These are phyloP conservation scores for Sequoiadendron giganteum DNA, from an alignment of 75 land plant species.

Conservation along the genomic window DNA sequence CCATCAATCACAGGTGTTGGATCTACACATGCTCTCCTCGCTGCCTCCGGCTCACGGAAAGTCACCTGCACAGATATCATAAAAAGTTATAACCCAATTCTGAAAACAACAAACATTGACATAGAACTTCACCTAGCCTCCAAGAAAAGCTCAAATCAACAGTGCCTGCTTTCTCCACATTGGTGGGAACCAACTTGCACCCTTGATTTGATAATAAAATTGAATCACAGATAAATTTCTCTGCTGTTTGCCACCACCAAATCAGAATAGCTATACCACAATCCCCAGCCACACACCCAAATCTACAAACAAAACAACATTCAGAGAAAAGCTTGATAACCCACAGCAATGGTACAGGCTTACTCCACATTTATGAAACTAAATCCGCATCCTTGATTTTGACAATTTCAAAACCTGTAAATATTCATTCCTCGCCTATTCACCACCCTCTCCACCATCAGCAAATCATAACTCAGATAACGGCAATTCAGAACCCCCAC, in stretches of 20 bases:
- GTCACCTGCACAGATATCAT: slow-evolving; percentile 59
- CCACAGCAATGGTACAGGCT: neutral
- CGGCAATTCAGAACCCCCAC: too few species aligned
- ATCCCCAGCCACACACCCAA: neutral
- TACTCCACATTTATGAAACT: neutral
- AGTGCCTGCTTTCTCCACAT: neutral
- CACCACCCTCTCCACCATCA: neutral
- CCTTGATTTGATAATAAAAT: neutral
- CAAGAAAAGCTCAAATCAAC: neutral
- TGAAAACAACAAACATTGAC: neutral
- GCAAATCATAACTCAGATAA: too few species aligned
- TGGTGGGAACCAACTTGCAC: neutral
- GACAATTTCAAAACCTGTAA: neutral
- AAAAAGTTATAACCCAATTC: slow-evolving; percentile 7
- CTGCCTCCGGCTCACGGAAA: slow-evolving; percentile 83
- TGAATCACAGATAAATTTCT: neutral
- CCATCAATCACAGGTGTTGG: slow-evolving; percentile 92
- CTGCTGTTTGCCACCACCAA: neutral
- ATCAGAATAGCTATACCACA: neutral
- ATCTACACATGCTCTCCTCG: slow-evolving; percentile 88
- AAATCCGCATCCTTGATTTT: neutral
- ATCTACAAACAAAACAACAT: neutral
- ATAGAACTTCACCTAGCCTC: neutral
- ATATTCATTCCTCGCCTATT: neutral
- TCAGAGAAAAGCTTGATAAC: neutral